Evolutionary conservation across 2,329 filamentous ascomycete genomes (phyloP).

Genomic region (Neospermospora avenae): DNA sequence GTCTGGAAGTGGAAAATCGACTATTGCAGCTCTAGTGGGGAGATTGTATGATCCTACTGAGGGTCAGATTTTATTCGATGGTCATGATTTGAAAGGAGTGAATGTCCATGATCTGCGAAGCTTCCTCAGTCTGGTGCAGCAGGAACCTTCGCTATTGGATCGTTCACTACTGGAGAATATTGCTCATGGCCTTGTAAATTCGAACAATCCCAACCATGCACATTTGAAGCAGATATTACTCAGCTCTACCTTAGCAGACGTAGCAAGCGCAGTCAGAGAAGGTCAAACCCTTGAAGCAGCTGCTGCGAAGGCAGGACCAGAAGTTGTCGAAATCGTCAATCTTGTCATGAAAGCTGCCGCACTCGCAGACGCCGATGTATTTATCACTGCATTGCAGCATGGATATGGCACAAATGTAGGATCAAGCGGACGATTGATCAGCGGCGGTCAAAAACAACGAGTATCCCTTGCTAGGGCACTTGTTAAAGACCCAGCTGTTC

Average conservation of each 20-base stretch:
- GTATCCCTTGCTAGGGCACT: slow-evolving; percentile 66
- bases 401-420: slow-evolving; percentile 25
- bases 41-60: slow-evolving; percentile 54
- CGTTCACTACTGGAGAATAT: slow-evolving; percentile 40
- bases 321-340: slow-evolving; percentile 34
- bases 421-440: slow-evolving; percentile 47
- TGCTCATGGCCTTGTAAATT: slow-evolving; percentile 39
- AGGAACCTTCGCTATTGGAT: slow-evolving; percentile 53
- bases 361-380: slow-evolving; percentile 42
- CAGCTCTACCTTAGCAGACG: slow-evolving; percentile 45
- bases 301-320: neutral
- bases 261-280: slow-evolving; percentile 50
- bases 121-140: slow-evolving; percentile 51
- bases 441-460: slow-evolving; percentile 76
- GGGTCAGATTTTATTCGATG: slow-evolving; percentile 22
- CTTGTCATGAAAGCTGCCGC: slow-evolving; percentile 44
- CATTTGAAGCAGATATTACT: slow-evolving; percentile 39
- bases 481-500: slow-evolving; percentile 53
- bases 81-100: slow-evolving; percentile 17
- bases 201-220: slow-evolving; percentile 48
- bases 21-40: slow-evolving; percentile 51
- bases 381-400: slow-evolving; percentile 8
- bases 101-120: slow-evolving; percentile 33
- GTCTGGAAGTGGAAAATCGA: slow-evolving; percentile 57
- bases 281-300: slow-evolving; percentile 38